These are phyloP conservation scores for Calocybe gangraenosa DNA, from an alignment of 768 basidiomycete species.

Conservation along the genomic window DNA sequence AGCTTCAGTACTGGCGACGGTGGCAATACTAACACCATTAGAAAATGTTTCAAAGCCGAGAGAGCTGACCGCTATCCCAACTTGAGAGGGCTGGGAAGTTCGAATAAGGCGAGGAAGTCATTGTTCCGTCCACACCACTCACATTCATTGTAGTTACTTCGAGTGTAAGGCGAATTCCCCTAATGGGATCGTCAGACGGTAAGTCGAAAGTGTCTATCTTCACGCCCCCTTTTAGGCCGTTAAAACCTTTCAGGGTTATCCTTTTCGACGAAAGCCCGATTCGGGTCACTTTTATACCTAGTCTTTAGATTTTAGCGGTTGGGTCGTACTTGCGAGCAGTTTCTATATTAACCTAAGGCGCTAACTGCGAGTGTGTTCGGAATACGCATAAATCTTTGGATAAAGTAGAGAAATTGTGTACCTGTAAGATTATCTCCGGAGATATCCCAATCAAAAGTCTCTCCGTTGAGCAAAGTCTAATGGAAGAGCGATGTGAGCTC, in stretches of 20 bases:
- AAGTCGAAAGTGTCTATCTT: constrained; percentile 65
- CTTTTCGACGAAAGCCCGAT: constrained; percentile 52
- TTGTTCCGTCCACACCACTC: constrained; percentile 16
- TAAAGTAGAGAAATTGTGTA: constrained; percentile 18
- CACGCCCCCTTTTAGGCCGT: constrained; percentile 60
- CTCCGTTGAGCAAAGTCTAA: constrained; percentile 54
- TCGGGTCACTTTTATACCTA: constrained; percentile 55
- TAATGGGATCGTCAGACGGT: constrained; percentile 64
- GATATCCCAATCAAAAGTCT: constrained; percentile 69
- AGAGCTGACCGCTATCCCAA: constrained; percentile 60
- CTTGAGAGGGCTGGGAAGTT: constrained; percentile 58
- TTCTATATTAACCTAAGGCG: constrained; percentile 41
- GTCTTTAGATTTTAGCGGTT: neutral
- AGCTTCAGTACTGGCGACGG: constrained; percentile 43
- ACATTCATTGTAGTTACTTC: constrained; percentile 59
- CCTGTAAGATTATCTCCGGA: constrained; percentile 60
- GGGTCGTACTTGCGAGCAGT: neutral
- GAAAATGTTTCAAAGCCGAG: constrained; percentile 61
- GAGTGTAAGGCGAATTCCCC: constrained; percentile 66
- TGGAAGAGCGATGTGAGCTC: neutral
- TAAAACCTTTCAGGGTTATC: constrained; percentile 67
- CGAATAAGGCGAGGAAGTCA: neutral
- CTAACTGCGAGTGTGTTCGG: constrained; percentile 33
- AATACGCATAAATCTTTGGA: neutral
- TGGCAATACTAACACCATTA: constrained; percentile 51